Evolutionary conservation across 2,329 filamentous ascomycete genomes (phyloP), one percentile per base, ranked within the genome.

Genomic region (Colletotrichum falcatum): DNA sequence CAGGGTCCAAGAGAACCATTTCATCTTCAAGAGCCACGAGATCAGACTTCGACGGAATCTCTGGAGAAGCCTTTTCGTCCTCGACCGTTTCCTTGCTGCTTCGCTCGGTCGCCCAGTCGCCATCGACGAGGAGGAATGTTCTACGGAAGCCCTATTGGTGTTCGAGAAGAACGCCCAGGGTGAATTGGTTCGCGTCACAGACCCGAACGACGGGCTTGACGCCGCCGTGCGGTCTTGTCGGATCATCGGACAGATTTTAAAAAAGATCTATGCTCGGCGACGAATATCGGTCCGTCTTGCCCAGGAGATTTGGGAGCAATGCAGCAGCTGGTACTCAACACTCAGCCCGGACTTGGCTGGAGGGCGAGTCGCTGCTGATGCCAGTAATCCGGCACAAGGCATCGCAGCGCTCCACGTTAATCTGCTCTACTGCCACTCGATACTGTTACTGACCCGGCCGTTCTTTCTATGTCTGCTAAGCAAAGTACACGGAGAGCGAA

Each of bases 31-130:
- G 9, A 75, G 76, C 0, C 79, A 83, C 14, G 82, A 88, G 61
- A 81, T 86, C 72, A 77, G 75, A 11, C 77, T 85, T 11, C 83
- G 89, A 42, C 84, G 85, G 35, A 91, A 88, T 59, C 78, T 92
- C 3, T 92, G 89, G 90, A 86, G 87, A 66, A 90, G 88, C 14
- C 78, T 92, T 0, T 91, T 90, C 69, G 82, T 92, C 18, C 82
- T 92, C 9, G 90, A 92, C 74, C 84, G 88, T 20, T 89, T 92
- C 61, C 81, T 92, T 1, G 86, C 90, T 1, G 87, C 88, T 30
- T 89, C 88, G 1, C 80, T 92, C 1, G 90, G 90, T 6, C 85
- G 89, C 12, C 90, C 90, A 0, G 84, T 85, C 1, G 85, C 87
- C 9, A 91, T 92, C 59, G 84, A 85, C 6, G 87, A 91, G 71